These are phyloP conservation scores for Venturia nashicola DNA, from an alignment of 2,329 filamentous ascomycete genomes.

Conservation along the genomic window DNA sequence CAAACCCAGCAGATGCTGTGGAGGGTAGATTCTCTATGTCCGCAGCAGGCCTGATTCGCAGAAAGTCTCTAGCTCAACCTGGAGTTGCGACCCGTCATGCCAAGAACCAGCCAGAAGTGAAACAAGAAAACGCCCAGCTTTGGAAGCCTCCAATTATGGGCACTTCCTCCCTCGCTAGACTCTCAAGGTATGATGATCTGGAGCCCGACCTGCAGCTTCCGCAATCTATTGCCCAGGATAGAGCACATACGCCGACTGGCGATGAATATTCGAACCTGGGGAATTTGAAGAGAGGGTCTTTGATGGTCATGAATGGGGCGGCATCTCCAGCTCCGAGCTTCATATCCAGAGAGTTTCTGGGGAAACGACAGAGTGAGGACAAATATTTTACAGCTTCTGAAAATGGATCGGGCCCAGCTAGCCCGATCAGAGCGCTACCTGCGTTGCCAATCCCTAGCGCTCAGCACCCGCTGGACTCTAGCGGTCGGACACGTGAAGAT, in stretches of 20 bases:
- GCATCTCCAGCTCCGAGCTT: slow-evolving; percentile 32
- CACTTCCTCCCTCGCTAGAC: slow-evolving; percentile 15
- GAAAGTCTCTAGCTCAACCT: slow-evolving; percentile 28
- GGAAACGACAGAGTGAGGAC: slow-evolving; percentile 10
- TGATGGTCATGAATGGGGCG: slow-evolving; percentile 35
- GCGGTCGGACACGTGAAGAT: not conserved
- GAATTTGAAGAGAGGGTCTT: slow-evolving; percentile 28
- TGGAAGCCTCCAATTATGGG: slow-evolving; percentile 20
- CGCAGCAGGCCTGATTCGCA: slow-evolving; percentile 15
- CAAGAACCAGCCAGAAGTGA: not conserved
- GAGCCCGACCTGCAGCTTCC: slow-evolving; percentile 7
- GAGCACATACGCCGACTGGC: slow-evolving; percentile 29
- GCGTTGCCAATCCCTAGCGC: not conserved
- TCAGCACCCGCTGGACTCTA: not conserved
- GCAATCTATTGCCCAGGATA: slow-evolving; percentile 1
- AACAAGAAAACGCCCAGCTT: slow-evolving; percentile 8
- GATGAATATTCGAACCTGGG: slow-evolving; percentile 30
- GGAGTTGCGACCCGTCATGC: slow-evolving; percentile 25
- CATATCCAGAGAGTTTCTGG: slow-evolving; percentile 9
- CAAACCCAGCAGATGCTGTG: not conserved
- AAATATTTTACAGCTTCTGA: slow-evolving; percentile 14
- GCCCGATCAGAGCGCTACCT: not conserved
- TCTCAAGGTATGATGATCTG: slow-evolving; percentile 16
- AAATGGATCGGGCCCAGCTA: not conserved
- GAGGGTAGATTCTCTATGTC: not conserved